phyloP scores from a whole-genome alignment of 2,329 filamentous ascomycete genomes.

The Corinectria fuckeliana region DNA sequence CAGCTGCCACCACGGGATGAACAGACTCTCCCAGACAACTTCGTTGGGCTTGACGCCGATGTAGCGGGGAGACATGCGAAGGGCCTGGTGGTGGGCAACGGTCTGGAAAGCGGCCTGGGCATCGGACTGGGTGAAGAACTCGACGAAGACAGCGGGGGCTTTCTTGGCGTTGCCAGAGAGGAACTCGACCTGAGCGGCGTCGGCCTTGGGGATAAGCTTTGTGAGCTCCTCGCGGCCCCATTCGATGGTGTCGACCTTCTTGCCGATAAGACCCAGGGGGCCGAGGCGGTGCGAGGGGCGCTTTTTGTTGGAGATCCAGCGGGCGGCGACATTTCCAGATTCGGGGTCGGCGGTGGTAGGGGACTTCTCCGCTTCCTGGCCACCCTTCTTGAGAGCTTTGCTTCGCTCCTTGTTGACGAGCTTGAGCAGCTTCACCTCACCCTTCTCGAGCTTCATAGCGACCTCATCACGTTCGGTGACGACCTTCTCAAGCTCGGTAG shows the following conservation, averaged over 20 bases:
- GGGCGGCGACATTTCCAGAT: slow-evolving; percentile 68
- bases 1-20: slow-evolving; percentile 73
- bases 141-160: slow-evolving; percentile 85
- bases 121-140: slow-evolving; percentile 81
- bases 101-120: slow-evolving; percentile 87
- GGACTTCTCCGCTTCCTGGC: slow-evolving; percentile 25
- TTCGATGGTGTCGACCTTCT: slow-evolving; percentile 82
- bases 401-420: slow-evolving; percentile 52
- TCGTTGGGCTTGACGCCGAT: slow-evolving; percentile 83
- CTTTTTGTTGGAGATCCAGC: slow-evolving; percentile 71
- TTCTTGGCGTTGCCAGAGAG: slow-evolving; percentile 67
- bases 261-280: slow-evolving; percentile 67
- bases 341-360: slow-evolving; percentile 66
- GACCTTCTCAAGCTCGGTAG: slow-evolving; percentile 75
- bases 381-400: slow-evolving; percentile 45
- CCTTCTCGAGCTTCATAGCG: slow-evolving; percentile 80
- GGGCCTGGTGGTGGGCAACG: slow-evolving; percentile 78
- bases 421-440: slow-evolving; percentile 82
- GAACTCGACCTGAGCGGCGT: slow-evolving; percentile 68
- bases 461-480: slow-evolving; percentile 78
- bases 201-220: slow-evolving; percentile 68
- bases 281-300: slow-evolving; percentile 74
- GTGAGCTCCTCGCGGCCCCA: slow-evolving; percentile 70
- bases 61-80: slow-evolving; percentile 85
- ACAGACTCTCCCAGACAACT: slow-evolving; percentile 84